Evolutionary conservation across 768 basidiomycete genomes (phyloP).

Genomic region (Mycena haematopus): DNA sequence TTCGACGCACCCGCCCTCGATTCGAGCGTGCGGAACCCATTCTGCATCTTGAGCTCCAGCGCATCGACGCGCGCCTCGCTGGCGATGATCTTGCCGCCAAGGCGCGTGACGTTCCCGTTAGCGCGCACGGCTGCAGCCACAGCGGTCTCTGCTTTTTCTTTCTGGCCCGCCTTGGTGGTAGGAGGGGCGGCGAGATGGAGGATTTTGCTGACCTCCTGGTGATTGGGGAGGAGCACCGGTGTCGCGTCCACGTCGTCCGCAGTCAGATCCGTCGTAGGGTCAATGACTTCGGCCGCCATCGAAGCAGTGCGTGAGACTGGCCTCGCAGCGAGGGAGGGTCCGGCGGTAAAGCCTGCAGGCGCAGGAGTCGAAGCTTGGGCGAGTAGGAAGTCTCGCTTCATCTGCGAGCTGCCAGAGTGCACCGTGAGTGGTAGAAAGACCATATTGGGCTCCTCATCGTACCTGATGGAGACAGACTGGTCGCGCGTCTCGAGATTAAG

Average conservation of each 20-base stretch:
- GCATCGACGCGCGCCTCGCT: neutral
- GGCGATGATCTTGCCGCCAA: neutral
- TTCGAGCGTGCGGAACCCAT: neutral
- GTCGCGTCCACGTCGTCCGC: neutral
- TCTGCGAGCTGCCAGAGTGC: neutral
- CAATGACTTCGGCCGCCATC: neutral
- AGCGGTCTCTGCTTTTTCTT: neutral
- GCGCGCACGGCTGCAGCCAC: neutral
- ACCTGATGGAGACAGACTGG: neutral
- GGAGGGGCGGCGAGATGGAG: conserved; percentile 1
- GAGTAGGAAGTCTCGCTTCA: neutral
- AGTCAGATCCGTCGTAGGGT: neutral
- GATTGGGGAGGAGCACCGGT: neutral
- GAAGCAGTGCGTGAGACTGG: neutral
- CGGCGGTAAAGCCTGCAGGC: neutral
- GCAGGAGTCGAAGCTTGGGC: neutral
- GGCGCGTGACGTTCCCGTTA: neutral
- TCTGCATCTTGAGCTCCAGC: neutral
- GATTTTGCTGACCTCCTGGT: neutral
- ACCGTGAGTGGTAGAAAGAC: neutral
- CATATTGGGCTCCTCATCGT: neutral
- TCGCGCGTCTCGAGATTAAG: conserved; percentile 7
- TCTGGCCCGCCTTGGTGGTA: conserved; percentile 7
- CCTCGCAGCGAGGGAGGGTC: neutral
- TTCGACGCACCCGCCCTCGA: too few species aligned